Conservation (phyloP, 176 grass and related monocot genomes). For the Musa troglodytarum region DNA sequence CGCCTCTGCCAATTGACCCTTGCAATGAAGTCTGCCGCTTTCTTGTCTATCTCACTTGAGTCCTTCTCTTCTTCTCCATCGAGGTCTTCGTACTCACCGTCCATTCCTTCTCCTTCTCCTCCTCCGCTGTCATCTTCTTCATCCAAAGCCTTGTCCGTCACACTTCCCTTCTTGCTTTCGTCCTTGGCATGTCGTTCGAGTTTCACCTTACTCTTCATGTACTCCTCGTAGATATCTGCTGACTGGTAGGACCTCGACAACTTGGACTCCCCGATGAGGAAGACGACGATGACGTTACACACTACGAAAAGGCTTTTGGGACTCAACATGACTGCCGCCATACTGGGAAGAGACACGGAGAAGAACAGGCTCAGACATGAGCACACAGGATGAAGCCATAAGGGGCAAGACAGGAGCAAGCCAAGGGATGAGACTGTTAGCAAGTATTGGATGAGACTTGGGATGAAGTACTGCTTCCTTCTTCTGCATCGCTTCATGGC, state of each 20-base stretch:
- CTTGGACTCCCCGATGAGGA: neutral
- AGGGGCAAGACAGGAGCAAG: neutral
- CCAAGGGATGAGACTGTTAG: slow-evolving; percentile 25
- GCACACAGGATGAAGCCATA: neutral
- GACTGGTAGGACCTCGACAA: neutral
- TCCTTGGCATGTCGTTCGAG: neutral
- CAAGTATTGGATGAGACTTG: slow-evolving; percentile 31
- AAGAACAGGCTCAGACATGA: neutral
- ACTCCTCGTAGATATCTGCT: neutral
- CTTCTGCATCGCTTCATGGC: slow-evolving; percentile 58
- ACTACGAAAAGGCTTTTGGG: neutral
- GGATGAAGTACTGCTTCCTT: slow-evolving; percentile 29
- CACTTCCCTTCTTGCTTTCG: neutral
- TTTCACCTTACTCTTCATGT: neutral
- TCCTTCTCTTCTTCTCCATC: neutral
- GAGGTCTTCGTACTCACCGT: neutral
- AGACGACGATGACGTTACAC: neutral
- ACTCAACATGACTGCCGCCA: neutral
- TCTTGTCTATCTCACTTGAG: neutral
- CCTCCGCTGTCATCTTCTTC: neutral
- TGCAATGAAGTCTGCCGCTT: neutral
- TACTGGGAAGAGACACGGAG: neutral
- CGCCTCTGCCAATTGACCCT: no score
- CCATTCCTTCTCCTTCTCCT: no score
- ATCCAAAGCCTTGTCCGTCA: neutral